phyloP scores from a whole-genome alignment of 768 basidiomycete species.

The Crucibulum laeve region DNA sequence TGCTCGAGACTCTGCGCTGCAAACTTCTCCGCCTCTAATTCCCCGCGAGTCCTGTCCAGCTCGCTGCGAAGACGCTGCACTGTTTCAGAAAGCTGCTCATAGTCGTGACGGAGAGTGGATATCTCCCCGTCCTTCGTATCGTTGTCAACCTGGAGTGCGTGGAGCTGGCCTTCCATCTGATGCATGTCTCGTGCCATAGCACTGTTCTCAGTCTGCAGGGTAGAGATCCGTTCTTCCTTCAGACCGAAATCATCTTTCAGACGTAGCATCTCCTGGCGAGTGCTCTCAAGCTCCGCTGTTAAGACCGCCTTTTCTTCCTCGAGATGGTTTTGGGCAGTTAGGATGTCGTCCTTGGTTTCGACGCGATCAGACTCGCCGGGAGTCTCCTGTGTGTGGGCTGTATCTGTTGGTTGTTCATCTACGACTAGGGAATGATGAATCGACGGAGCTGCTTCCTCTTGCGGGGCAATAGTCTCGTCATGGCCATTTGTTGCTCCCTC shows the following conservation, averaged over 20 bases:
- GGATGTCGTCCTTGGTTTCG: too few relatives aligned
- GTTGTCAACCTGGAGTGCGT: background rate
- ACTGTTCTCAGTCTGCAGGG: background rate
- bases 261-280: too few relatives aligned
- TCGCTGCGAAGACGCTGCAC: background rate
- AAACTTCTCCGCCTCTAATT: conserved; percentile 1
- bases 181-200: conserved; percentile 5
- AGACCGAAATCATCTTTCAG: too few relatives aligned
- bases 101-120: background rate
- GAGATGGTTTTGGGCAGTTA: too few relatives aligned
- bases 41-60: background rate
- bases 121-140: background rate
- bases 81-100: background rate
- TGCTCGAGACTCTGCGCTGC: conserved; percentile 3
- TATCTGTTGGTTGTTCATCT: too few relatives aligned
- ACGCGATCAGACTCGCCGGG: too few relatives aligned
- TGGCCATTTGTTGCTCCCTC: conserved; percentile 4
- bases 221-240: conserved; percentile 5
- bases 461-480: background rate
- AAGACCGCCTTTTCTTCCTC: too few relatives aligned
- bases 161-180: background rate
- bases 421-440: too few relatives aligned
- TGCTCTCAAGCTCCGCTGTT: too few relatives aligned
- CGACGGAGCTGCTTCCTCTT: too few relatives aligned
- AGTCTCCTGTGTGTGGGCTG: too few relatives aligned